Evolutionary conservation across 768 basidiomycete genomes (phyloP).

Genomic region (Boletus speciosus): DNA sequence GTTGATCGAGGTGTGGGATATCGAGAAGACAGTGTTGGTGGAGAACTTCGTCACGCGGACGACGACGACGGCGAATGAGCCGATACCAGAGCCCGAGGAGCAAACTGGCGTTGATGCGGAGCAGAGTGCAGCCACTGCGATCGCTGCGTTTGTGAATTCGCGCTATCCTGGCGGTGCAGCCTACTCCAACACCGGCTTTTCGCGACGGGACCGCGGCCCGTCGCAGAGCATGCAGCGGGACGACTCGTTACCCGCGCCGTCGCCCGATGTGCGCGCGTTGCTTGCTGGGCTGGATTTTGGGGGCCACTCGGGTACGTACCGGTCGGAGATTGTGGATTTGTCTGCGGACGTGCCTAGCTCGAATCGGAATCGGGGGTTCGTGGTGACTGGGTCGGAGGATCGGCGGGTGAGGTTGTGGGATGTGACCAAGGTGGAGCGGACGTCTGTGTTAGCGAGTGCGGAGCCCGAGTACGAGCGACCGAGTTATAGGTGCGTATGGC

Average conservation of each 20-base stretch:
- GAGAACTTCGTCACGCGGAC: constrained; percentile 72
- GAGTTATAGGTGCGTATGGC: constrained; percentile 58
- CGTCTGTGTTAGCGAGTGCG: constrained; percentile 73
- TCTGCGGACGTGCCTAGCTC: constrained; percentile 37
- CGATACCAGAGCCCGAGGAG: constrained; percentile 52
- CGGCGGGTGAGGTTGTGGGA: constrained; percentile 88
- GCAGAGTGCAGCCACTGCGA: constrained; percentile 64
- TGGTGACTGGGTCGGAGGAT: constrained; percentile 90
- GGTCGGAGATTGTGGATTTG: constrained; percentile 48
- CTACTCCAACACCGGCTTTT: constrained; percentile 16
- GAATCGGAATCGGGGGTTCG: constrained; percentile 59
- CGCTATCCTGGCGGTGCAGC: constrained; percentile 43
- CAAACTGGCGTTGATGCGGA: constrained; percentile 54
- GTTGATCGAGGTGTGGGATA: constrained; percentile 88
- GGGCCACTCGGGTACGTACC: constrained; percentile 53
- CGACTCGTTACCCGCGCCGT: constrained; percentile 43
- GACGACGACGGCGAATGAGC: constrained; percentile 42
- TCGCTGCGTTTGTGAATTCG: constrained; percentile 75
- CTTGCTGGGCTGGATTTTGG: constrained; percentile 76
- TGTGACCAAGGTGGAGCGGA: constrained; percentile 65
- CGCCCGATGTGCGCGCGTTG: constrained; percentile 66
- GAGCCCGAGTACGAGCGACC: constrained; percentile 76
- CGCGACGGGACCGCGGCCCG: constrained; percentile 28
- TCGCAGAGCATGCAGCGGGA: constrained; percentile 35
- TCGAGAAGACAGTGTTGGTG: constrained; percentile 74